Base-by-base conservation (phyloP, 2,329 filamentous ascomycete species). In the Botrytis medusae region DNA sequence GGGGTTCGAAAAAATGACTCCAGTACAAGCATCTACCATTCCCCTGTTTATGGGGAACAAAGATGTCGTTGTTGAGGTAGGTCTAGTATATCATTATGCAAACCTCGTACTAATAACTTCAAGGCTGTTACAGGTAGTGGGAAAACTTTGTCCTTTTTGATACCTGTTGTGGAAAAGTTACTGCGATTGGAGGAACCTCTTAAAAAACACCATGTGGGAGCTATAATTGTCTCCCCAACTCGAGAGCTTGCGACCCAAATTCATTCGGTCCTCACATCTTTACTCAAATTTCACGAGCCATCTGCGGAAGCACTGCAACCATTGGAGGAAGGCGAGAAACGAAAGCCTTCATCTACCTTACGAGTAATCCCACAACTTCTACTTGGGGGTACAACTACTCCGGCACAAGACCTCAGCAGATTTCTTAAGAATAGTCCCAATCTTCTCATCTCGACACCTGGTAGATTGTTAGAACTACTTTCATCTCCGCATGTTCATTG, bases 191-290 rank as follows among this genome's bases (percentile, higher is more conserved):
- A 94, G 74, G 93, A 95, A 74, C 92, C 94, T 3, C 90, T 94
- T 48, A 97, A 96, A 83, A 94, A 92, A 80, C 92, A 97, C 82
- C 93, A 98, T 81, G 88, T 99, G 74, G 93, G 92, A 74, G 94
- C 93, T 76, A 96, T 99, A 76, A 91, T 99, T 78, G 91, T 99
- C 74, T 95, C 95, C 25, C 96, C 96, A 1, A 99, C 94, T 2
- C 90, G 96, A 83, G 96, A 99, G 83, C 87, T 99, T 69, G 95
- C 96, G 1, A 90, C 90, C 1, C 96, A 99, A 82, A 98, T 98
- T 71, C 89, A 97, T 80, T 88, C 91, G 68, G 94, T 98, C 2
- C 86, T 98, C 8, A 80, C 89, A 1, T 92, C 90, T 0, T 84
- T 99, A 40, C 85, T 98, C 48, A 88, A 90, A 48, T 98, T 98